Conservation (phyloP, 78 protist species). For the Tieghemostelium lacteum region DNA sequence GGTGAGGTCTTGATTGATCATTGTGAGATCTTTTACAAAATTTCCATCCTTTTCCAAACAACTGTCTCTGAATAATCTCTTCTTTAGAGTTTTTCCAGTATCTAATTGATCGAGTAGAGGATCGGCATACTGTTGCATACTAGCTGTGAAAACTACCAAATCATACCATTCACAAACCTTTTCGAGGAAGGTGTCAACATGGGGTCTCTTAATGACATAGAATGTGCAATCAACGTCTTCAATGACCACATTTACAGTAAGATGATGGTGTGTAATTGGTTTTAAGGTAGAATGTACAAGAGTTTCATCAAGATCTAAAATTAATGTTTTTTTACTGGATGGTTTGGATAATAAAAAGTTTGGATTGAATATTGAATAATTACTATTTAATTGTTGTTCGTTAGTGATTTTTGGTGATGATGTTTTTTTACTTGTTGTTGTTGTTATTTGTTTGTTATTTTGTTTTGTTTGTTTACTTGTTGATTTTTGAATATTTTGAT, state of each 20-base stretch:
- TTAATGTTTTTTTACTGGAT: conserved; percentile 78
- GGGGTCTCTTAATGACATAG: conserved; percentile 89
- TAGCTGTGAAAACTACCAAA: conserved; percentile 89
- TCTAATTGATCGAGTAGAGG: conserved; percentile 88
- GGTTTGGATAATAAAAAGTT: background rate
- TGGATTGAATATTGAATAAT: conserved; percentile 3
- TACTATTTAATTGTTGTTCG: conserved; percentile 4
- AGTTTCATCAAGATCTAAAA: conserved; percentile 93
- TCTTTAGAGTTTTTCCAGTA: conserved; percentile 12
- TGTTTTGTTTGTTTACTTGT: background rate
- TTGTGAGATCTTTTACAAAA: conserved; percentile 83
- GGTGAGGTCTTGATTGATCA: conserved; percentile 76
- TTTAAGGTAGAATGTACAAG: conserved; percentile 86
- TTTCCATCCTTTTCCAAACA: conserved; percentile 68
- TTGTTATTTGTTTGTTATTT: background rate
- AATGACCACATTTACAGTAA: conserved; percentile 70
- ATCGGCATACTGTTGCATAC: conserved; percentile 85
- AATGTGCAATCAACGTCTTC: conserved; percentile 71
- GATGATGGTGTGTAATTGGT: conserved; percentile 64
- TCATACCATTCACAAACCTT: conserved; percentile 88
- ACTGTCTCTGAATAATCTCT: conserved; percentile 65
- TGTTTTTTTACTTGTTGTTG: no score
- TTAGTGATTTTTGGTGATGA: no score
- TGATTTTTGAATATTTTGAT: background rate
- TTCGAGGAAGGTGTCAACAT: conserved; percentile 81